phyloP scores from a whole-genome alignment of 2,329 filamentous ascomycete species.

The Botrytis medusae region DNA sequence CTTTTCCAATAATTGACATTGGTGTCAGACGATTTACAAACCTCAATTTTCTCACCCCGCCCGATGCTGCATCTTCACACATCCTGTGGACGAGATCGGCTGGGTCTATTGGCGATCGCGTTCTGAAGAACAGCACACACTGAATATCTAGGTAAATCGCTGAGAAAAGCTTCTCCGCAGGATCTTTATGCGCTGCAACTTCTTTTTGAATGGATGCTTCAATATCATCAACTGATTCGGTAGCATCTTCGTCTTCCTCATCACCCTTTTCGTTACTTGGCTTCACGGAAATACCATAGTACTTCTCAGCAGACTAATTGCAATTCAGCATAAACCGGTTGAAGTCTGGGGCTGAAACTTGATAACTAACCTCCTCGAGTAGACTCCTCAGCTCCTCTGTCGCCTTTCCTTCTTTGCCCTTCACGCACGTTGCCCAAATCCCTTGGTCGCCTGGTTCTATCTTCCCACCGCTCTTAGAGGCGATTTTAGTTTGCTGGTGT shows the following conservation, averaged over 20 bases:
- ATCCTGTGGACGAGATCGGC: constrained; percentile 54
- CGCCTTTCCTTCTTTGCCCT: constrained; percentile 69
- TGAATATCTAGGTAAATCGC: constrained; percentile 57
- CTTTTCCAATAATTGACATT: constrained; percentile 57
- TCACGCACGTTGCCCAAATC: constrained; percentile 76
- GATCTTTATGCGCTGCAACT: constrained; percentile 51
- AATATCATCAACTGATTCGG: constrained; percentile 58
- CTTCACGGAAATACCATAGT: constrained; percentile 48
- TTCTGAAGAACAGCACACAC: constrained; percentile 63
- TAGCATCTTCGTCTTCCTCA: constrained; percentile 45
- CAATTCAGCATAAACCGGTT: constrained; percentile 8
- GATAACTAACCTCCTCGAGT: constrained; percentile 60
- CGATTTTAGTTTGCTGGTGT: constrained; percentile 53
- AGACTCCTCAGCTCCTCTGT: constrained; percentile 65
- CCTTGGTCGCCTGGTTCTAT: constrained; percentile 70
- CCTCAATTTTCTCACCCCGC: constrained; percentile 49
- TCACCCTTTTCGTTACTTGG: constrained; percentile 37
- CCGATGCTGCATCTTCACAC: constrained; percentile 52
- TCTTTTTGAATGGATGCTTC: constrained; percentile 72
- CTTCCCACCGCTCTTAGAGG: constrained; percentile 45
- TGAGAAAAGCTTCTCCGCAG: constrained; percentile 49
- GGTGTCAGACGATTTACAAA: constrained; percentile 63
- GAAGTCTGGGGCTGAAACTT: not conserved
- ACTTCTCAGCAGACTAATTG: constrained; percentile 61
- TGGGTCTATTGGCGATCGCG: constrained; percentile 55